Evolutionary conservation across 1,284 basidiomycete species (phyloP).

Genomic region (Ganoderma boninense): DNA sequence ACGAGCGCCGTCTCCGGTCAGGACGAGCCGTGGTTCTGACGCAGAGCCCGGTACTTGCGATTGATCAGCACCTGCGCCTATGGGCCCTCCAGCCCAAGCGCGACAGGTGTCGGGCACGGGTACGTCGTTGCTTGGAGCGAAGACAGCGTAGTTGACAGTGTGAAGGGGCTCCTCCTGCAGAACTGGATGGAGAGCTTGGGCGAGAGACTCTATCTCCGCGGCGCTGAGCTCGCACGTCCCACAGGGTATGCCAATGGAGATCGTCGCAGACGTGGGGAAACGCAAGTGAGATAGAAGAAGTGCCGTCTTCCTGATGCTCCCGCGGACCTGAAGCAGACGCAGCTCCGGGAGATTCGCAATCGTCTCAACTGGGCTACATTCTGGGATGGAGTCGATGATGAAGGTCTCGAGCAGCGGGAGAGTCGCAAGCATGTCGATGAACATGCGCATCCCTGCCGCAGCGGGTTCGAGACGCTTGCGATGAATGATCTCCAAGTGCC

Average conservation of each 20-base stretch:
- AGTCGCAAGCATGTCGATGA: slow-evolving; percentile 7
- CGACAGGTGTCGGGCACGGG: neutral
- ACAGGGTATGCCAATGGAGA: slow-evolving; percentile 1
- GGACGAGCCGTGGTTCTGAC: neutral
- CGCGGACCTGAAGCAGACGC: slow-evolving; percentile 3
- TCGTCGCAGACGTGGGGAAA: slow-evolving; percentile 3
- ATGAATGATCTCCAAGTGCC: slow-evolving; percentile 16
- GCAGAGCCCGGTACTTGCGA: neutral
- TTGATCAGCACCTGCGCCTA: neutral
- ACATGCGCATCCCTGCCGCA: neutral
- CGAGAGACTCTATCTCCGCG: neutral
- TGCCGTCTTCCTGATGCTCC: slow-evolving; percentile 4
- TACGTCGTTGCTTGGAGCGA: neutral
- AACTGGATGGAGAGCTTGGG: neutral
- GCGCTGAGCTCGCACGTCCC: neutral
- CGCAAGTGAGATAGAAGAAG: slow-evolving; percentile 1
- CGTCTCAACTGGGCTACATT: neutral
- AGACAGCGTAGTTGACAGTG: slow-evolving; percentile 1
- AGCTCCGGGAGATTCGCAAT: neutral
- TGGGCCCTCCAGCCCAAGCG: neutral
- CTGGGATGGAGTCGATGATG: slow-evolving; percentile 6
- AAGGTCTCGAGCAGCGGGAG: slow-evolving; percentile 6
- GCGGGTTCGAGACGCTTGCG: slow-evolving; percentile 10
- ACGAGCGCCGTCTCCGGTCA: slow-evolving; percentile 2
- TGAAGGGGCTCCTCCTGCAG: slow-evolving; percentile 4